Base-by-base conservation (phyloP, 2,329 filamentous ascomycete genomes). In the Pseudogymnoascus sp. region DNA sequence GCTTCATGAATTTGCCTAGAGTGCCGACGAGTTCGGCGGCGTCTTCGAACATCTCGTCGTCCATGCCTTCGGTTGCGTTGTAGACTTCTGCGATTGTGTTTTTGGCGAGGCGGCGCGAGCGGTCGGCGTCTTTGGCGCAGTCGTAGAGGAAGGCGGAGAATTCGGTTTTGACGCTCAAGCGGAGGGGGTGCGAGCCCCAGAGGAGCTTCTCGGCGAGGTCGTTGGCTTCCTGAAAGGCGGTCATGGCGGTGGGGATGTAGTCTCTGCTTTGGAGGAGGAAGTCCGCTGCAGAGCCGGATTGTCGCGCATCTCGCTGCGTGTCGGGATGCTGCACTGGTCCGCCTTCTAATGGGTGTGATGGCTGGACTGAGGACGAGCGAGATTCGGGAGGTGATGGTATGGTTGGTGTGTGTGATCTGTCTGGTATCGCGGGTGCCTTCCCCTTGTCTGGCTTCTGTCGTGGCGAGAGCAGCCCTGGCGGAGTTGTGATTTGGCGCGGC, bases 111-210 rank as follows among this genome's bases (percentile, higher is more conserved):
- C 84, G 83, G 33, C 93, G 83, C 61, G 91, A 92, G 37, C 81
- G 85, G 21, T 93, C 87, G 56, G 84, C 80, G 69, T 97, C 92
- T 72, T 95, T 91, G 2, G 91, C 81, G 71, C 93, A 97, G 72
- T 97, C 95, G 79, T 93, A 97, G 0, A 97, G 79, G 73, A 97
- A 99, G 0, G 93, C 93, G 13, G 90, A 86, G 73, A 96, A 96
- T 74, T 99, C 95, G 0, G 96, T 88, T 70, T 95, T 95, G 61
- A 96, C 88, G 0, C 91, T 96, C 0, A 99, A 79, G 1, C 93
- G 88, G 14, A 99, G 79, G 0, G 95, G 95, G 72, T 97, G 92
- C 0, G 91, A 96, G 2, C 93, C 91, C 74, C 91, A 91, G 1
- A 97, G 83, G 8, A 92, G 80, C 26, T 80, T 78, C 59, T 93